A percentile compares a stretch with the other conserved stretches of the same genome.
Evolutionary conservation across 768 basidiomycete species (phyloP).

Genomic region (Hypholoma fasciculare): DNA sequence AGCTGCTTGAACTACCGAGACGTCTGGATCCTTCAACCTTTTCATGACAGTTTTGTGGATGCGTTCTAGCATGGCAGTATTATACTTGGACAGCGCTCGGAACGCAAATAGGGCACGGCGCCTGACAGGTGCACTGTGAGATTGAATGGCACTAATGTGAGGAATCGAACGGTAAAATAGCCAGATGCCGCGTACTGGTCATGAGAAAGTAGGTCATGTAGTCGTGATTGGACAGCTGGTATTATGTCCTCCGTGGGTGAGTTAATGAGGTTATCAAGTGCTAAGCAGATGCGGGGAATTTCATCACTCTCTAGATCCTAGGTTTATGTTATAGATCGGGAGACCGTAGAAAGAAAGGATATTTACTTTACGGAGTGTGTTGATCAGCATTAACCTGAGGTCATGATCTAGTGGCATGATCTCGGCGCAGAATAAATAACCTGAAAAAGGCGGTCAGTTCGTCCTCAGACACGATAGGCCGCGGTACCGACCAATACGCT

Average conservation of each 20-base stretch:
- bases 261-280: slow-evolving; percentile 67
- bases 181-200: slow-evolving; percentile 65
- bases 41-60: slow-evolving; percentile 38
- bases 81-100: slow-evolving; percentile 47
- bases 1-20: slow-evolving; percentile 46
- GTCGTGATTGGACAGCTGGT: slow-evolving; percentile 70
- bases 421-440: slow-evolving; percentile 77
- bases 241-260: slow-evolving; percentile 65
- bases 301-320: slow-evolving; percentile 73
- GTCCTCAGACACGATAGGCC: background rate
- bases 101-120: slow-evolving; percentile 63
- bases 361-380: slow-evolving; percentile 78
- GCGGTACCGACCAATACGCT: slow-evolving; percentile 57
- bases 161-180: slow-evolving; percentile 1
- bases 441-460: slow-evolving; percentile 32
- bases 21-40: slow-evolving; percentile 44
- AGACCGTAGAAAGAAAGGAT: background rate
- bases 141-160: slow-evolving; percentile 11
- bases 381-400: slow-evolving; percentile 80
- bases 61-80: slow-evolving; percentile 44
- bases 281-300: slow-evolving; percentile 62
- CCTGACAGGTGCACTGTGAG: slow-evolving; percentile 54
- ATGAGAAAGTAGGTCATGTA: slow-evolving; percentile 68
- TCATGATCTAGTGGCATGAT: slow-evolving; percentile 71
- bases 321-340: background rate